Evolutionary conservation across 176 grass and related monocot species (phyloP), one percentile per base, ranked within the genome.

Genomic region (Ensete glaucum): DNA sequence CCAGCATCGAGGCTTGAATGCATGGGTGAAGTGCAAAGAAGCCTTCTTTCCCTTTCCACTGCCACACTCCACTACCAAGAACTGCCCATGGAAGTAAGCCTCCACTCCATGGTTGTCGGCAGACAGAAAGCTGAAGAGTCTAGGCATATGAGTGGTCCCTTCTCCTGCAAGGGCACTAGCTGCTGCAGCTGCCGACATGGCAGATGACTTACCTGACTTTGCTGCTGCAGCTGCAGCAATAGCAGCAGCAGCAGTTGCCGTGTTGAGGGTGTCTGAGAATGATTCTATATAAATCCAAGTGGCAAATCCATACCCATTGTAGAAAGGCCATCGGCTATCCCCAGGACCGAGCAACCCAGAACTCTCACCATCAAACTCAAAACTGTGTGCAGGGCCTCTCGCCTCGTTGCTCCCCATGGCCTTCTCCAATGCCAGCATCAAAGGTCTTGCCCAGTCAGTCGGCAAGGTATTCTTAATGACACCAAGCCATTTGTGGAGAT

Each of bases 251-350:
- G 94, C 90, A 70, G 90, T 93, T 78, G 94, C 94, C 58, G 94
- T 98, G 84, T 86, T 98, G 50, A 98, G 88, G 20, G 90, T 91
- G 74, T 98, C 94, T 0, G 90, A 88, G 77, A 98, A 98, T 8
- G 94, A 98, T 69, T 98, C 94, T 58, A 98, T 91, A 69, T 91
- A 98, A 19, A 98, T 93, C 94, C 94, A 98, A 49, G 90, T 98
- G 72, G 86, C 94, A 52, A 98, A 91, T 13, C 85, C 93, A 9
- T 98, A 98, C 73, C 94, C 94, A 82, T 93, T 98, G 48, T 83
- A 85, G 79, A 98, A 98, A 25, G 94, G 94, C 94, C 94, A 98
- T 82, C 84, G 81, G 82, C 94, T 93, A 25, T 98, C 94, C 4
- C 88, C 88, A 16, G 94, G 94, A 54, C 83, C 88, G 72, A 98